Percentiles rank a stretch among this genome's conserved stretches.
Evolutionary conservation across 169 alveolate genomes (phyloP).

Genomic region (Plasmodium vivax): DNA sequence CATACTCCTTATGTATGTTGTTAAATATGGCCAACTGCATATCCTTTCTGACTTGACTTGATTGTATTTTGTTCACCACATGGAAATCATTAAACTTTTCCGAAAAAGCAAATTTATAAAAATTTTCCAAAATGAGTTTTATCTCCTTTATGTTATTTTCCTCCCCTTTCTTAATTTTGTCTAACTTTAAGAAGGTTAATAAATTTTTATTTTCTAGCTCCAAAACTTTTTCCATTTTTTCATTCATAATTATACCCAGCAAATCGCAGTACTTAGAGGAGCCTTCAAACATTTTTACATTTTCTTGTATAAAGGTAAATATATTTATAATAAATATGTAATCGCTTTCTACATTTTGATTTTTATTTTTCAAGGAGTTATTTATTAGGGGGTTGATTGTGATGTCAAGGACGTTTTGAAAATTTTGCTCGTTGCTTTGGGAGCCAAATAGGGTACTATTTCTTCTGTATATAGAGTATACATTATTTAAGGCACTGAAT

Average conservation of each 20-base stretch:
- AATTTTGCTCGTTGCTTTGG: constrained; percentile 28
- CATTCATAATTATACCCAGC: constrained; percentile 36
- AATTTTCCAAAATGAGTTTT: constrained; percentile 27
- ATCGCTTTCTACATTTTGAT: constrained; percentile 23
- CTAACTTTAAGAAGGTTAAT: constrained; percentile 9
- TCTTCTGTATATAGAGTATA: constrained; percentile 38
- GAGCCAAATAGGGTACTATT: not conserved
- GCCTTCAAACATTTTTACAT: constrained; percentile 39
- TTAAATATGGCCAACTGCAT: constrained; percentile 1
- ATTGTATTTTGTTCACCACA: constrained; percentile 32
- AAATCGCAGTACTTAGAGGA: constrained; percentile 53
- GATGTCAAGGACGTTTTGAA: constrained; percentile 70
- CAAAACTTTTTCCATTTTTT: constrained; percentile 42
- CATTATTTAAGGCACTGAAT: constrained; percentile 41
- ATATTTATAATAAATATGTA: constrained; percentile 65
- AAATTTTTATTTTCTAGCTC: constrained; percentile 21
- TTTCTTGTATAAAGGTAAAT: constrained; percentile 59
- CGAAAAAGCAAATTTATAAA: constrained; percentile 58
- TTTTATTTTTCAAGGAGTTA: constrained; percentile 53
- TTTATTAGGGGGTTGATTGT: constrained; percentile 71
- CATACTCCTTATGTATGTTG: constrained; percentile 31
- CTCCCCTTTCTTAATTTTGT: constrained; percentile 11
- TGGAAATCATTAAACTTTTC: constrained; percentile 25
- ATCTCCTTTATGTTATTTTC: constrained; percentile 27
- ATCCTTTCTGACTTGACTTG: constrained; percentile 20